A percentile compares a stretch with the other conserved stretches of the same genome.
Evolutionary conservation across 2,329 filamentous ascomycete species (phyloP).

Genomic region (Coniochaeta sp.): DNA sequence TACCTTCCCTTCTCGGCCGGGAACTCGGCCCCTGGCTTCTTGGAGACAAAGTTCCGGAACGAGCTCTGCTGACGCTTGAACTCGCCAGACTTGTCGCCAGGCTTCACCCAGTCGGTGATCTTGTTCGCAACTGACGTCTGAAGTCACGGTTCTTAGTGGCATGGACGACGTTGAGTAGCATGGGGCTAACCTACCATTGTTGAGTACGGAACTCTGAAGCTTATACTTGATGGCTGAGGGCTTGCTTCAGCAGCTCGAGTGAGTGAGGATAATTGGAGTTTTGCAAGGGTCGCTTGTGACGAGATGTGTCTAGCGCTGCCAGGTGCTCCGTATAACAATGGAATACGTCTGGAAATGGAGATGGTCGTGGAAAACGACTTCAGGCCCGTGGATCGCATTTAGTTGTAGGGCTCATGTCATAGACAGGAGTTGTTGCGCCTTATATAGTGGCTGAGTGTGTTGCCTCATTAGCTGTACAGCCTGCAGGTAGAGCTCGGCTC

Average conservation of each 20-base stretch:
- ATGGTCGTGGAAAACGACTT: not conserved
- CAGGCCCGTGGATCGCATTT: not conserved
- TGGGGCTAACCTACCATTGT: constrained; percentile 8
- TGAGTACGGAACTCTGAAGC: not conserved
- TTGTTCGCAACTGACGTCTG: constrained; percentile 24
- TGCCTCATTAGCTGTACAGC: not conserved
- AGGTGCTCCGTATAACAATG: not conserved
- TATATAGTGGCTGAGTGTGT: not conserved
- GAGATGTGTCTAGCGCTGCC: not conserved
- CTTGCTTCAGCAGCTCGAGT: not conserved
- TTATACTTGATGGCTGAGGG: not conserved
- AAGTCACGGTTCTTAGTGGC: not conserved
- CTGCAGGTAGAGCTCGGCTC: not conserved
- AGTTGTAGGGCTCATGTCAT: not conserved
- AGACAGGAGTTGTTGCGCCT: not conserved
- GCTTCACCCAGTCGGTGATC: constrained; percentile 80
- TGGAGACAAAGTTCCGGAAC: constrained; percentile 76
- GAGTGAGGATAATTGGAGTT: not conserved
- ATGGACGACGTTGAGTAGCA: not conserved
- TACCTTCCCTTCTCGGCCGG: constrained; percentile 84
- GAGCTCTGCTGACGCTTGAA: constrained; percentile 83
- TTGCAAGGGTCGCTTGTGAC: not conserved
- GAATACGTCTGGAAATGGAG: not conserved
- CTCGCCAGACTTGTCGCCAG: constrained; percentile 72
- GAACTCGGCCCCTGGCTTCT: constrained; percentile 63